Evolutionary conservation across 805 yeast species (phyloP), one percentile per base, ranked within the genome.

Genomic region (Lipomyces sp.): DNA sequence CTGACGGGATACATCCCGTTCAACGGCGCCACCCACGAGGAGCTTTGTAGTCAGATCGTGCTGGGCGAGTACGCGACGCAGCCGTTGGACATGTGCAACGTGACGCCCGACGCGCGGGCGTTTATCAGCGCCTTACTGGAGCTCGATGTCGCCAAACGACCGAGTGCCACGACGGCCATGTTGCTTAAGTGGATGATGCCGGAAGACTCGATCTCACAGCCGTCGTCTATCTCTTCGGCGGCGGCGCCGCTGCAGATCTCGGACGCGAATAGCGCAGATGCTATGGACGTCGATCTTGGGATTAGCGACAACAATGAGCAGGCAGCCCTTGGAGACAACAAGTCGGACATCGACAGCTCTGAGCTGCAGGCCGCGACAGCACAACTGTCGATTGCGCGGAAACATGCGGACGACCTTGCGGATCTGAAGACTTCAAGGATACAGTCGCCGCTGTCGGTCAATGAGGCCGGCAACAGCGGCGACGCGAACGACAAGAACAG

Each of bases 1-100:
- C 39, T 93, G 47, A 91, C 98, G 0, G 91, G 93, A 0, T 96
- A 88, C 74, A 72, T 91, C 54, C 99, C 99, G 6, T 93, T 93
- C 66, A 88, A 91, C 65, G 97, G 97, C 0, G 77, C 83, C 45
- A 87, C 96, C 0, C 98, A 91, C 63, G 90, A 86, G 14, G 85
- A 86, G 54, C 71, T 93, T 62, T 86, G 86, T 68, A 76, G 77
- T 51, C 84, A 85, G 61, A 90, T 93, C 41, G 75, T 78, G 46
- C 69, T 75, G 13, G 98, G 96, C 1, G 80, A 84, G 24, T 91
- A 83, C 63, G 91, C 87, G 66, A 86, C 81, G 51, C 62, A 60
- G 39, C 72, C 72, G 2, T 70, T 91, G 42, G 78, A 77, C 56
- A 81, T 81, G 36, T 81, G 79, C 52, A 77, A 80, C 13, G 75